Evolutionary conservation across 371 early-diverging fungal genomes (phyloP), one percentile per base, ranked within the genome.

Genomic region (Mucor saturninus): DNA sequence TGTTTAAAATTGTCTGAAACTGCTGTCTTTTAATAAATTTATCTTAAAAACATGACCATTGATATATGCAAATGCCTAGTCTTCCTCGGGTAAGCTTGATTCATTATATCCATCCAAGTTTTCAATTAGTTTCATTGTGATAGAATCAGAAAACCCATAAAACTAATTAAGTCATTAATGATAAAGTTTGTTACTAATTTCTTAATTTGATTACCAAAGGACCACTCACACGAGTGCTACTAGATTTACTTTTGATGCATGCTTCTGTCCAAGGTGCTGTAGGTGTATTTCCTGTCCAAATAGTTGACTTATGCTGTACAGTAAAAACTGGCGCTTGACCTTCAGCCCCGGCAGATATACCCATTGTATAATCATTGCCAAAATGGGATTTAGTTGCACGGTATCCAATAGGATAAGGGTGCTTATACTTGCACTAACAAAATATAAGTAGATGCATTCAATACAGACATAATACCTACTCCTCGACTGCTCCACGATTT

Each of bases 231-330:
- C 81, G 74, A 4, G 81, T 78, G 5, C 71, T 71, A 42, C 67
- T 69, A n/a, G 75, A 81, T 39, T 69, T 72, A 61, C 81, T 81
- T 15, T 61, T 61, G 37, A 75, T 80, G 56, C 83, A 85, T 4
- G 81, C 80, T 29, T 81, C 82, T 10, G 85, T 85, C 85, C 85
- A 85, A 26, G 85, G 85, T 11, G 79, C 79, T 30, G 85, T 85
- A 7, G 85, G 85, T 35, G 82, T 79, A 8, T 58, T 45, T 42
- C 85, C 85, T 40, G 45, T 69, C 53, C 77, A 85, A n/a, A 67
- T 57, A 5, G 72, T 76, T 29, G 28, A 49, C 10, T 30, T 30
- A 49, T 49, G 30, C 30, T 30, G 30, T 13, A 81, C 83, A 13
- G 69, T 66, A 64, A 85, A 85, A 2, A 79, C 29, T 9, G 83